phyloP scores from a whole-genome alignment of 2,329 filamentous ascomycete species.

The Calonectria ilicicola region DNA sequence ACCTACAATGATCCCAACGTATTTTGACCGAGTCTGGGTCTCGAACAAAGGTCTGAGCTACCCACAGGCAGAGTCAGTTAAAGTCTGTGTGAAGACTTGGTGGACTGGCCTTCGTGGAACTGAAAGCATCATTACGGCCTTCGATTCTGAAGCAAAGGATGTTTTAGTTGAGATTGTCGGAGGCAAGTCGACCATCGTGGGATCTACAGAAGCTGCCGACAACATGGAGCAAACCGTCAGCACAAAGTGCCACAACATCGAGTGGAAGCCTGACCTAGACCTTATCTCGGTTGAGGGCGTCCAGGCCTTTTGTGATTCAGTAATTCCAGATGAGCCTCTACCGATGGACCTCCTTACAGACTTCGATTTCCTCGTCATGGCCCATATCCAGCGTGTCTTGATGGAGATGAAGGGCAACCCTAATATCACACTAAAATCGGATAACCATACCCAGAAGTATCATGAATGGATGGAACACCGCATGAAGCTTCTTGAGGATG shows the following conservation, averaged over 20 bases:
- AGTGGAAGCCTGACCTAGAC: background rate
- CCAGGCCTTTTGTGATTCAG: background rate
- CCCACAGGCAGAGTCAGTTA: background rate
- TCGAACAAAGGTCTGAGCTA: background rate
- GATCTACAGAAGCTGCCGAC: background rate
- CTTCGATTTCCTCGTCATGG: background rate
- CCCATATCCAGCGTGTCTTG: background rate
- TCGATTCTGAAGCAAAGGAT: background rate
- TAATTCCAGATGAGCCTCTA: background rate
- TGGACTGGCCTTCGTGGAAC: background rate
- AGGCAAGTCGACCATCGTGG: conserved; percentile 26
- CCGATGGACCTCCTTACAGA: background rate
- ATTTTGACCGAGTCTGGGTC: background rate
- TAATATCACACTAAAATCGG: background rate
- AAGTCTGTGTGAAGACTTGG: background rate
- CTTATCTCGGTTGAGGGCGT: background rate
- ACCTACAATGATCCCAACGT: background rate
- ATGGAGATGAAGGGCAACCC: background rate
- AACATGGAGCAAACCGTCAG: background rate
- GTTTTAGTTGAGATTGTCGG: background rate
- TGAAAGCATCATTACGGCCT: background rate
- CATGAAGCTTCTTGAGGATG: background rate
- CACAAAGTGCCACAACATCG: background rate
- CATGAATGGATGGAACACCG: background rate
- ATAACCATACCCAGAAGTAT: background rate